Base-by-base conservation (phyloP, 2,329 filamentous ascomycete species). In the Didymellaceae sp. region DNA sequence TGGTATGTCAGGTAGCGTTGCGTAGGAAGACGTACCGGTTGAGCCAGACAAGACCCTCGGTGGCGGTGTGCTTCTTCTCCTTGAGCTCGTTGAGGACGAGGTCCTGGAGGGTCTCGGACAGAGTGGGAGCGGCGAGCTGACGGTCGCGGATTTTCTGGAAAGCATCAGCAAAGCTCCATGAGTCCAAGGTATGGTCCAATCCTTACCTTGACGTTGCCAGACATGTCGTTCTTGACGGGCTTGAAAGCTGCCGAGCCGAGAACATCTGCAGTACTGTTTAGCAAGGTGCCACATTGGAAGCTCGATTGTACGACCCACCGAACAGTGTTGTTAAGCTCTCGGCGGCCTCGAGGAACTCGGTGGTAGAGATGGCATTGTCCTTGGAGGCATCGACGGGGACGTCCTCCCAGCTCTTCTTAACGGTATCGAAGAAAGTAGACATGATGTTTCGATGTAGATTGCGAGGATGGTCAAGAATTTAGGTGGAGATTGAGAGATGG, bases 1-100 rank as follows among this genome's bases (percentile, higher is more conserved):
- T 17, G 51, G 49, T 37, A 7, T 10, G 14, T n/a, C 3, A 39
- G 9, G 40, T 64, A 35, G 3, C 1, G 6, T 44, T 43, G 46
- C 56, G 37, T 60, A 48, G n/a, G 21, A 20, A 37, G 10, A 61
- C 81, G 54, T 82, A 95, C 90, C 93, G 89, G 62, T 87, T 82
- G 55, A 97, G 83, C 94, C 94, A 99, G 54, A 97, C 75, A 42
- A 97, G 82, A 45, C 92, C 94, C 77, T 97, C 92, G 10, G 91
- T 88, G 45, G 94, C 93, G 49, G 79, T 83, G 78, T 96, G 90
- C 77, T 94, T 92, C 81, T 92, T 93, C 56, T 85, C 82, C 80
- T 91, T 92, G 71, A 96, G 80, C 80, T 99, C 94, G 73, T 92
- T 94, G 60, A 86, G 74, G 64, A 89, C 88, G 39, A 97, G 89